A percentile compares a stretch with the other conserved stretches of the same genome.
Conservation (phyloP, 345 rosid species). For the Eucalyptus rudis region DNA sequence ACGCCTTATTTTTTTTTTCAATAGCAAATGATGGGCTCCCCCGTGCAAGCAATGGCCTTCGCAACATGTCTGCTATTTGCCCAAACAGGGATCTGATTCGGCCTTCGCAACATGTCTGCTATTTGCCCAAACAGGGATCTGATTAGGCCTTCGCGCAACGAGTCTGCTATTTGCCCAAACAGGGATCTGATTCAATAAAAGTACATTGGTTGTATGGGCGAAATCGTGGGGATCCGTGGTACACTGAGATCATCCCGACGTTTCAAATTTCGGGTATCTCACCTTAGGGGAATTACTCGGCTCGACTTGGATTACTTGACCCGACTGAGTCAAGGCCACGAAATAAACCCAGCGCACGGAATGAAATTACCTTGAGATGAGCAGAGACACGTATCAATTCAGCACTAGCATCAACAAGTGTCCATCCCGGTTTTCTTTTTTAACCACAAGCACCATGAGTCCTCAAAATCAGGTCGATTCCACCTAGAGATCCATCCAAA, state of each 20-base stretch:
- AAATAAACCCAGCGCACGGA: background rate
- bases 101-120: background rate
- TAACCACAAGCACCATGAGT: background rate
- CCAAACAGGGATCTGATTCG: background rate
- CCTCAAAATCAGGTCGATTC: background rate
- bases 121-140: background rate
- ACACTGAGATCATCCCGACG: background rate
- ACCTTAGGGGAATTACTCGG: background rate
- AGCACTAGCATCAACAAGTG: background rate
- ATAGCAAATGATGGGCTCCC: background rate
- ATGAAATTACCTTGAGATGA: background rate
- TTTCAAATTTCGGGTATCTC: background rate
- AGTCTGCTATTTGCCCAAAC: background rate
- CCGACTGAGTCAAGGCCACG: background rate
- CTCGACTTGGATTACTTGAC: background rate
- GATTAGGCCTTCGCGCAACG: background rate
- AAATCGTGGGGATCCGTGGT: background rate
- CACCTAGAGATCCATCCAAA: background rate
- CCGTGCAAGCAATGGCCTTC: background rate
- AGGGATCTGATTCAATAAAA: background rate
- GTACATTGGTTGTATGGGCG: background rate
- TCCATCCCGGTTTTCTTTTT: background rate
- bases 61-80: background rate
- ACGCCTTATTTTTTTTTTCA: background rate
- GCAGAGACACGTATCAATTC: background rate